Evolutionary conservation across 2,329 filamentous ascomycete species (phyloP), one percentile per base, ranked within the genome.

Genomic region (Diaporthe helianthi): DNA sequence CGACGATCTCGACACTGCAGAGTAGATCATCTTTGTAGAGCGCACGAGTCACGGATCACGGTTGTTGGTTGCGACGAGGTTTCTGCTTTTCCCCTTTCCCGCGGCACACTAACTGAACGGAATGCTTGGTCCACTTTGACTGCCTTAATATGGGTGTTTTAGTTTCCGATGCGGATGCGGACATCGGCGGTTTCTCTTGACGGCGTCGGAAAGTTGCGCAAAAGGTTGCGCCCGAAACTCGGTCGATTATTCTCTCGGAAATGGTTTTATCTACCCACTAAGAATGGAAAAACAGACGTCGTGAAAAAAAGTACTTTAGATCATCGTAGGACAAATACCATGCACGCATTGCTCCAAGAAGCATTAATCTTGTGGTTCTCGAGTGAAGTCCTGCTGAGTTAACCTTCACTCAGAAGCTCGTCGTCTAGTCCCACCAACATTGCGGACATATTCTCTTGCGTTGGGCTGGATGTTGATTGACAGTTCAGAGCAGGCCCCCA

Each of bases 1-100:
- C 78, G 96, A 99, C 80, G 96, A 99, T 78, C 88, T 98, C 79
- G 96, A 99, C 80, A 94, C 96, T 78, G 95, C 94, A 77, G 96
- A 98, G 83, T 90, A 84, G 73, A 67, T 33, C 36, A 2, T 6
- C 17, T 15, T 44, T 31, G 36, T 60, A 22, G 31, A 60, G 55
- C 38, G 38, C 24, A 31, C 24, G 10, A 41, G 31, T 63, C 58
- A 33, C 58, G 41, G 58, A 63, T 49, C 44, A 63, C 31, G 33
- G 58, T 49, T 54, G 66, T 65, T 68, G 64, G 61, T 51, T 64
- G 58, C 51, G 65, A 70, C 55, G 61, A 70, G 68, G 71, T 70
- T 72, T 61, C 69, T 72, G 65, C 65, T 64, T 60, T 67, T 58
- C 65, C 68, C 69, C 44, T 58, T 66, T 46, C 61, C 54, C 51